Evolutionary conservation across 1,139 yeast genomes (phyloP), one percentile per base, ranked within the genome.

Genomic region (Yamadazyma triangularis): DNA sequence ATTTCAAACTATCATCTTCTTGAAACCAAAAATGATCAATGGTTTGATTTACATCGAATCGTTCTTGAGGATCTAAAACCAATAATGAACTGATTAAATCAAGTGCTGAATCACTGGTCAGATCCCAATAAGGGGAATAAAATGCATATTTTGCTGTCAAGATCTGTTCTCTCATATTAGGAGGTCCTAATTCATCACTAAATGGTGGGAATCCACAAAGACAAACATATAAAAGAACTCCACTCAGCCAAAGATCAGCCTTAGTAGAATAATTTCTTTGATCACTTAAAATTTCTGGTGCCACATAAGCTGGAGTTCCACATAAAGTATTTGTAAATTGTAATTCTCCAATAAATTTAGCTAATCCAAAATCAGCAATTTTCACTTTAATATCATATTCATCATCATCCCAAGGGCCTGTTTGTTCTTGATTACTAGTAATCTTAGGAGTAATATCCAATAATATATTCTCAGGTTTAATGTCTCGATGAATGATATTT

Each of bases 381-480:
- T 83, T 83, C 5, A 83, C 88, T 36, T 61, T 63, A 4, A 82
- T 72, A 38, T 77, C 79, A 25, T 68, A 56, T 52, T 81, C 89
- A 35, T 73, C 58, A 2, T 60, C 64, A 50, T 79, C 89, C 93
- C 60, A 75, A 45, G 89, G 89, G 0, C 86, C 84, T 0, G 58
- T 74, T 60, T 82, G 82, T 4, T 77, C 79, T 33, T 73, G 73
- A 18, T 60, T 60, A 0, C 51, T 34, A 6, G 60, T 45, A 0
- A 51, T 44, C 28, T 74, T 58, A 7, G 72, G 77, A 0, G 64
- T 65, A 13, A 81, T 76, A 49, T 87, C 95, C 13, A 88, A 60
- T 21, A 88, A 62, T n/a, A 87, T 76, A 49, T 87, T 87, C 48
- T 87, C 96, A 0, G 96, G 96, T 50, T 87, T 87, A 35, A 88